phyloP scores from a whole-genome alignment of 768 basidiomycete genomes.

The Amanita thiersii region DNA sequence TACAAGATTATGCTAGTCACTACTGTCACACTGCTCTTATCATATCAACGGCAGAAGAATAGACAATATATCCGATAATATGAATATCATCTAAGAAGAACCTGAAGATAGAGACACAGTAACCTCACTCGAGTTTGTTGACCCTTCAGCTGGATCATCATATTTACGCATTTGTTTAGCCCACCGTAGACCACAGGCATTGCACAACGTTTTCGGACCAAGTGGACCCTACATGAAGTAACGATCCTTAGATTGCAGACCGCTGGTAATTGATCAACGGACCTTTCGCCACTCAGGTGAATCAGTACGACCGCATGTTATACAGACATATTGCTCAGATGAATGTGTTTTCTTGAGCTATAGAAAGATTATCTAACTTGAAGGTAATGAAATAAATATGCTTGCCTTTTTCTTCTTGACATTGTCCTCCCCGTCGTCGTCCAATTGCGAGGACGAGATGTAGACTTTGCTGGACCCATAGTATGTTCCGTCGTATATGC shows the following conservation, averaged over 20 bases:
- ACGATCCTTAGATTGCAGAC: constrained; percentile 3
- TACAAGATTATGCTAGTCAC: not conserved
- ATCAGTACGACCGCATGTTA: constrained; percentile 90
- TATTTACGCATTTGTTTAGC: constrained; percentile 56
- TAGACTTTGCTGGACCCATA: constrained; percentile 11
- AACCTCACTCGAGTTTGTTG: not conserved
- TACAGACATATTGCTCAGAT: constrained; percentile 75
- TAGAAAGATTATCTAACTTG: not conserved
- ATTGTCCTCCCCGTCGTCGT: constrained; percentile 42
- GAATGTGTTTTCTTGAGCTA: constrained; percentile 40
- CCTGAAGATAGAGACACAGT: not conserved
- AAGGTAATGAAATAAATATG: not conserved
- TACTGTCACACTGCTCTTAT: constrained; percentile 6
- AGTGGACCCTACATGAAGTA: constrained; percentile 59
- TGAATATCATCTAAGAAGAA: not conserved
- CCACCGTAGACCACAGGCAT: constrained; percentile 93
- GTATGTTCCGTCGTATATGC: constrained; percentile 8
- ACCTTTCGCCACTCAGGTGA: constrained; percentile 97
- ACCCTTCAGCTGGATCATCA: constrained; percentile 24
- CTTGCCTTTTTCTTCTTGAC: constrained; percentile 59
- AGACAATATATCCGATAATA: not conserved
- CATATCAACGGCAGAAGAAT: constrained; percentile 6
- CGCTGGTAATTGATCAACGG: constrained; percentile 8
- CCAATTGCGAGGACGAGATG: constrained; percentile 15
- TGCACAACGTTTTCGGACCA: constrained; percentile 97